Evolutionary conservation across 768 basidiomycete genomes (phyloP).

Genomic region (Lactarius psammicola): DNA sequence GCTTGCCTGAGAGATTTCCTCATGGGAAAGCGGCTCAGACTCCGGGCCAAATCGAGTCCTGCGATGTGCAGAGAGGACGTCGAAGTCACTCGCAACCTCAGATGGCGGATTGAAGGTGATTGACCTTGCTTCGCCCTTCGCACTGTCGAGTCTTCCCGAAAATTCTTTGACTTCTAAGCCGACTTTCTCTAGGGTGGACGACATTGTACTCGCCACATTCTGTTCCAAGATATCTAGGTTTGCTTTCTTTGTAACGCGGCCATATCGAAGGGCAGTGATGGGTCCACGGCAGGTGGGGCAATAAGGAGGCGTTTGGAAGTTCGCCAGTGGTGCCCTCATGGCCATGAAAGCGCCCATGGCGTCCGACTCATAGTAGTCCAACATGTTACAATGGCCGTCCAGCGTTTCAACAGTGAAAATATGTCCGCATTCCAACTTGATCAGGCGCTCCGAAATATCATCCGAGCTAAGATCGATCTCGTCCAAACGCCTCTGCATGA

Average conservation of each 20-base stretch:
- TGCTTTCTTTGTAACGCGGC: conserved; percentile 38
- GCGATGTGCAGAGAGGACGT: not conserved
- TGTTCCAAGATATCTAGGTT: conserved; percentile 41
- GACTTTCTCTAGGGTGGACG: conserved; percentile 28
- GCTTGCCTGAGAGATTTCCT: conserved; percentile 6
- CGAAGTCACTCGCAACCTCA: conserved; percentile 5
- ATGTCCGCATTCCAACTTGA: conserved; percentile 39
- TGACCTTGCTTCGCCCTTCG: conserved; percentile 27
- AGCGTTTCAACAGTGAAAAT: conserved; percentile 43
- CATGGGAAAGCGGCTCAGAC: conserved; percentile 27
- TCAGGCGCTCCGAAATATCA: conserved; percentile 35
- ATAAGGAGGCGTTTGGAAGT: conserved; percentile 34
- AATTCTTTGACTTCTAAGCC: conserved; percentile 21
- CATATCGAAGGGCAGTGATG: conserved; percentile 38
- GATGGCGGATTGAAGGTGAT: conserved; percentile 4
- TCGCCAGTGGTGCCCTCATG: conserved; percentile 33
- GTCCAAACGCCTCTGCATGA: conserved; percentile 35
- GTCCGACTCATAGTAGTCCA: conserved; percentile 34
- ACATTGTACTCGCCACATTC: conserved; percentile 38
- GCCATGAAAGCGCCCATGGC: conserved; percentile 30
- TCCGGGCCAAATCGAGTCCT: conserved; percentile 13
- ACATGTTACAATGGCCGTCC: conserved; percentile 38
- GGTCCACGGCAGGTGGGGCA: conserved; percentile 40
- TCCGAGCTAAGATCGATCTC: conserved; percentile 31
- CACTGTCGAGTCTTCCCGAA: conserved; percentile 9